These are phyloP conservation scores for Lichtheimia ornata DNA, from an alignment of 371 early-diverging fungal species.

Conservation along the genomic window DNA sequence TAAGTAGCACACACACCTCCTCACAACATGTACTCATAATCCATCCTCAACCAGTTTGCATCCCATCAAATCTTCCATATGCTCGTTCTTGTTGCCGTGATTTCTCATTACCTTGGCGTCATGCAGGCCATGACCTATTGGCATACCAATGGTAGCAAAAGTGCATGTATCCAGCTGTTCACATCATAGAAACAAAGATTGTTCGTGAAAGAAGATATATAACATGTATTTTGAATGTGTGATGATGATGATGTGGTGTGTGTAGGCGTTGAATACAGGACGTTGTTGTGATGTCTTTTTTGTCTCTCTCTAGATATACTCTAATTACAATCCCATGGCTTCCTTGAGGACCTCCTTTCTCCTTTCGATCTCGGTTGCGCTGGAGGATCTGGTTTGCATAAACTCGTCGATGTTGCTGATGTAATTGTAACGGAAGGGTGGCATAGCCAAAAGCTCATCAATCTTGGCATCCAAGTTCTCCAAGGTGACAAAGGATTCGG, in stretches of 20 bases:
- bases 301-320: constrained; percentile 2
- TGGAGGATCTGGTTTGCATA: constrained; percentile 23
- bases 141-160: constrained; percentile 25
- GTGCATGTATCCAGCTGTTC: no score
- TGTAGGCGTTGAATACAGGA: no score
- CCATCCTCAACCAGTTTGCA: constrained; percentile 44
- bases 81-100: constrained; percentile 79
- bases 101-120: constrained; percentile 80
- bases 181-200: no score
- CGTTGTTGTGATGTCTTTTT: not conserved
- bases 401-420: constrained; percentile 32
- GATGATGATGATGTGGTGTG: no score
- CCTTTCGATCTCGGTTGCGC: constrained; percentile 35
- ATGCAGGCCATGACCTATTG: constrained; percentile 64
- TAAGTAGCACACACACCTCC: constrained; percentile 33
- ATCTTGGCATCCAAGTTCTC: constrained; percentile 48
- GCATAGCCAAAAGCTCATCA: constrained; percentile 27
- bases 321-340: constrained; percentile 41
- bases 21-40: not conserved
- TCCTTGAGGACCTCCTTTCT: constrained; percentile 42
- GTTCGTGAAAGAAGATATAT: no score
- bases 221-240: no score
- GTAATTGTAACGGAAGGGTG: constrained; percentile 19
- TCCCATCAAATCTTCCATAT: constrained; percentile 94
- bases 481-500: constrained; percentile 42